Evolutionary conservation across 1,284 basidiomycete genomes (phyloP).

Genomic region (Heterobasidion parviporum): DNA sequence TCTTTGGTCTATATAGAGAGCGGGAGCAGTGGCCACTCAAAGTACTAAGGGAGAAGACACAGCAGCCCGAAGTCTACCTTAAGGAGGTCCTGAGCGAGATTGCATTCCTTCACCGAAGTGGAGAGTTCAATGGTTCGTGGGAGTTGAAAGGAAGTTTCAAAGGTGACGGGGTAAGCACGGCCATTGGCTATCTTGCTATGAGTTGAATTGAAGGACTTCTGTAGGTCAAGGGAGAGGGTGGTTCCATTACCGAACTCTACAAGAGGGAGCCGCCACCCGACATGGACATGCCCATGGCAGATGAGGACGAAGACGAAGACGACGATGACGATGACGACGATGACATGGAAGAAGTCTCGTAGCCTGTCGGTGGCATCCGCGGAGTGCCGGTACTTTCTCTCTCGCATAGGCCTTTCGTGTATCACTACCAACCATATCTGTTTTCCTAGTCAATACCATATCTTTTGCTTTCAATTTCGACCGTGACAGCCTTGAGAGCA

Average conservation of each 20-base stretch:
- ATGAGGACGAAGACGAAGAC: constrained; percentile 28
- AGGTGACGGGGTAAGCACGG: constrained; percentile 42
- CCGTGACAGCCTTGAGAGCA: background rate
- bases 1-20: constrained; percentile 77
- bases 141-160: constrained; percentile 62
- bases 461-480: background rate
- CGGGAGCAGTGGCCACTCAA: constrained; percentile 82
- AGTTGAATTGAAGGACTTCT: background rate
- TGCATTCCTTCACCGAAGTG: constrained; percentile 74
- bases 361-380: background rate
- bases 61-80: constrained; percentile 89
- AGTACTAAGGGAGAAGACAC: constrained; percentile 69
- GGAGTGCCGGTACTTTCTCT: background rate
- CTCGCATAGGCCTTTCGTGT: background rate
- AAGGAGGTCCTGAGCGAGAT: constrained; percentile 83
- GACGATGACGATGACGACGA: constrained; percentile 32
- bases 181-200: background rate
- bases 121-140: constrained; percentile 66
- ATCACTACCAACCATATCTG: background rate
- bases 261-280: constrained; percentile 12
- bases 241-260: constrained; percentile 26
- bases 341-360: constrained; percentile 39
- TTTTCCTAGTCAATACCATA: background rate
- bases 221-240: constrained; percentile 51
- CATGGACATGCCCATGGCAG: constrained; percentile 27